Evolutionary conservation across 805 yeast genomes (phyloP).

Genomic region (Yamadazyma phyllophila): DNA sequence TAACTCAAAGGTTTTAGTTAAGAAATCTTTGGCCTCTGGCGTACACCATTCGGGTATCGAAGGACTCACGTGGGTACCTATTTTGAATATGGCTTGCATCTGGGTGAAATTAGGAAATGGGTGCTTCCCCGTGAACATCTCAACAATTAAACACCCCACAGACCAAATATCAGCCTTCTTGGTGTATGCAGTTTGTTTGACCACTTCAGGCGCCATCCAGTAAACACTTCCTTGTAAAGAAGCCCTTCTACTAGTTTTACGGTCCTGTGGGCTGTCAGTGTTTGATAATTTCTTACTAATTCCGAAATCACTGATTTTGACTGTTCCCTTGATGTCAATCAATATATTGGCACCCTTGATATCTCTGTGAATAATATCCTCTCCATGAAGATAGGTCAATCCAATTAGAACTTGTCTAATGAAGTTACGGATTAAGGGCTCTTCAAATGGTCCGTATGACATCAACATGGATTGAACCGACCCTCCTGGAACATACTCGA

Average conservation of each 20-base stretch:
- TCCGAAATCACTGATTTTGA: conserved; percentile 85
- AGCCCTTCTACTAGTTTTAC: conserved; percentile 53
- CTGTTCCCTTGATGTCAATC: conserved; percentile 76
- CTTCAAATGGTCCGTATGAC: conserved; percentile 79
- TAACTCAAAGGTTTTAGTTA: conserved; percentile 64
- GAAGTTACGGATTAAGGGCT: conserved; percentile 68
- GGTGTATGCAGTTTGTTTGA: conserved; percentile 87
- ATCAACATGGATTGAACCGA: conserved; percentile 64
- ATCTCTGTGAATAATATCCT: conserved; percentile 79
- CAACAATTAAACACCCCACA: conserved; percentile 89
- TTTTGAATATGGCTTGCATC: conserved; percentile 94
- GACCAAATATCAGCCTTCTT: conserved; percentile 97
- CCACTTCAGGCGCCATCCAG: conserved; percentile 99
- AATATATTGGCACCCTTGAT: conserved; percentile 87
- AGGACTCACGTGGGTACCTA: conserved; percentile 84
- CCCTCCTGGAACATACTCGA: conserved; percentile 56
- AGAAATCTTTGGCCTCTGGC: conserved; percentile 62
- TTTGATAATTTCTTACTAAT: conserved; percentile 50
- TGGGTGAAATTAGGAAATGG: conserved; percentile 94
- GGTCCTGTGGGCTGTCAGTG: conserved; percentile 16
- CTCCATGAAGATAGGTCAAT: conserved; percentile 67
- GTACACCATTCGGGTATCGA: conserved; percentile 74
- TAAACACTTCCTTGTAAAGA: conserved; percentile 91
- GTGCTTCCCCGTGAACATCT: conserved; percentile 94
- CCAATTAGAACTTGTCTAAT: conserved; percentile 77